Evolutionary conservation across 192 early-diverging fungal genomes (phyloP), one percentile per base, ranked within the genome.

Genomic region (Cetraspora pellucida): DNA sequence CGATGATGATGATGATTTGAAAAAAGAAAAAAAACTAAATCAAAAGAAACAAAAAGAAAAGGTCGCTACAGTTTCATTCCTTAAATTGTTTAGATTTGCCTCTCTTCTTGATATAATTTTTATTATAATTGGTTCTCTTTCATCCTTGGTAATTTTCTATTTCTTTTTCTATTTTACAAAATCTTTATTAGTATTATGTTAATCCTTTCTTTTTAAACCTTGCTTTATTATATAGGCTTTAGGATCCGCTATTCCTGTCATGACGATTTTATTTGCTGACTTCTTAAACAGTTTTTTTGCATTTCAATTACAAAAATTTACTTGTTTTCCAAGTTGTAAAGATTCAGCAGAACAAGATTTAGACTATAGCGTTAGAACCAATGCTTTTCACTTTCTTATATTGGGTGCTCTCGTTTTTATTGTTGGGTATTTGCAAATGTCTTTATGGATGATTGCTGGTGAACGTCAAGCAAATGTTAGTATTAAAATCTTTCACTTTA

Each of bases 31-130:
- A 71, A 47, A 77, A 67, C 74, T 23, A 68, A 52, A 31, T 46
- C 16, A 77, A 60, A 55, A 78, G 25, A 37, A 37, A 37, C 37
- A 37, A 37, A 63, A 78, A 9, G 23, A 50, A 23, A 71, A 78
- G 30, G 50, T 19, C n/a, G 47, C 52, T 10, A 76, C 83, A 58
- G 83, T 94, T 3, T 78, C 88, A 5, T 77, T 91, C 43, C 28
- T 86, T 19, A 78, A 89, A 79, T 82, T 96, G 13, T 94, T 89
- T 74, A 87, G 91, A 23, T 96, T 91, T 77, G 88, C 92, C 1
- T 86, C 89, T 30, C 50, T 79, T 0, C 47, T 75, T 3, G 93
- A 94, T 81, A 84, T 78, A 74, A 10, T 83, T 16, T 82, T 90
- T 74, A 86, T 94, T 69, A 58, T 75, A 3, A 11, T 86, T 31